phyloP scores from a whole-genome alignment of 176 grass and related monocot species.

The Guadua angustifolia region DNA sequence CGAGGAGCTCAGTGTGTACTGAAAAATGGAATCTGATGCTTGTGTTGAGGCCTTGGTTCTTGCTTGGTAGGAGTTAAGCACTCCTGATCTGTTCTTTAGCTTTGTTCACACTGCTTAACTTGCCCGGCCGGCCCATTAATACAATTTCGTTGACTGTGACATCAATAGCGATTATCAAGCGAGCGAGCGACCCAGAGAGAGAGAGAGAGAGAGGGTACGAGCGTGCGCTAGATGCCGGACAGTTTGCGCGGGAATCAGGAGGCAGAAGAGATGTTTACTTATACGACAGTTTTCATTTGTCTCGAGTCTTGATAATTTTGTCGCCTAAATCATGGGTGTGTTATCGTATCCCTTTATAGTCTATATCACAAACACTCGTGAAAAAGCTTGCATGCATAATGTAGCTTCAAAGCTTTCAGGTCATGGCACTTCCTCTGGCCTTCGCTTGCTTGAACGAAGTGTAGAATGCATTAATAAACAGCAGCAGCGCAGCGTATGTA shows the following conservation, averaged over 20 bases:
- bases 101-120: not conserved
- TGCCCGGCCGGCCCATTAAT: not conserved
- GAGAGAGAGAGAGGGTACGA: not conserved
- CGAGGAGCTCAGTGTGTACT: slow-evolving; percentile 10
- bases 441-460: not conserved
- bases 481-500: too few species aligned
- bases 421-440: not conserved
- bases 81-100: not conserved
- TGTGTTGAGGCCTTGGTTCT: not conserved
- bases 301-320: not conserved
- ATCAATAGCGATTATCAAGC: not conserved
- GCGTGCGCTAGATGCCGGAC: not conserved
- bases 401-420: not conserved
- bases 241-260: slow-evolving; percentile 22
- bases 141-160: not conserved
- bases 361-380: not conserved
- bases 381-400: not conserved
- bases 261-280: slow-evolving; percentile 7
- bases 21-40: not conserved
- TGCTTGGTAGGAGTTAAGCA: slow-evolving; percentile 3
- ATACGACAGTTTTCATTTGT: not conserved
- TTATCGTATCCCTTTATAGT: too few species aligned
- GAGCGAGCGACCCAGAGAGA: too few species aligned
- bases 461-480: too few species aligned
- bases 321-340: slow-evolving; percentile 1